Evolutionary conservation across 2,329 filamentous ascomycete genomes (phyloP).

Genomic region (Cladosporium cucumerinum): DNA sequence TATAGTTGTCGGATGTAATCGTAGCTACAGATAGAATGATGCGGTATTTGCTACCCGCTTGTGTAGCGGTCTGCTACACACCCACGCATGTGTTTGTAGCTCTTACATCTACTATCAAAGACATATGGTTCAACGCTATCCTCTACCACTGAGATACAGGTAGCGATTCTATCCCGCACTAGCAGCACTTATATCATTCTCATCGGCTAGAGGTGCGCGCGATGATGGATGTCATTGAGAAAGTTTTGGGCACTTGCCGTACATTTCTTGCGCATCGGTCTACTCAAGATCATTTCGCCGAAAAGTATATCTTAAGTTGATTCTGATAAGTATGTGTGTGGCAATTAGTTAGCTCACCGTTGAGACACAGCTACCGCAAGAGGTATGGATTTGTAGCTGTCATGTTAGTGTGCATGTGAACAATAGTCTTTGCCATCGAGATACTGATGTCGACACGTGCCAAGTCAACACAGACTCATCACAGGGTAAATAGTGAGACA

Average conservation of each 20-base stretch:
- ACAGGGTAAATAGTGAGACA: neutral
- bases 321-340: neutral
- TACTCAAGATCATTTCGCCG: neutral
- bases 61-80: neutral
- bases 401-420: neutral
- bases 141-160: neutral
- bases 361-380: neutral
- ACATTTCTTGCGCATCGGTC: neutral
- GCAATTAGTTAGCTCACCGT: neutral
- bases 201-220: neutral
- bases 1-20: neutral
- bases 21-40: neutral
- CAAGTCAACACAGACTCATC: neutral
- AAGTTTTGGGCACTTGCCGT: neutral
- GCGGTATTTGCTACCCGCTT: neutral
- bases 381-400: neutral
- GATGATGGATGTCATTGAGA: neutral
- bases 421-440: neutral
- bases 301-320: neutral
- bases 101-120: neutral
- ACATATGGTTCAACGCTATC: neutral
- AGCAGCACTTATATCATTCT: neutral
- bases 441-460: neutral
- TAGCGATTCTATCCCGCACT: neutral
- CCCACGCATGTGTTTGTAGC: neutral